Evolutionary conservation across 768 basidiomycete species (phyloP), one percentile per base, ranked within the genome.

Genomic region (Mycena pura): DNA sequence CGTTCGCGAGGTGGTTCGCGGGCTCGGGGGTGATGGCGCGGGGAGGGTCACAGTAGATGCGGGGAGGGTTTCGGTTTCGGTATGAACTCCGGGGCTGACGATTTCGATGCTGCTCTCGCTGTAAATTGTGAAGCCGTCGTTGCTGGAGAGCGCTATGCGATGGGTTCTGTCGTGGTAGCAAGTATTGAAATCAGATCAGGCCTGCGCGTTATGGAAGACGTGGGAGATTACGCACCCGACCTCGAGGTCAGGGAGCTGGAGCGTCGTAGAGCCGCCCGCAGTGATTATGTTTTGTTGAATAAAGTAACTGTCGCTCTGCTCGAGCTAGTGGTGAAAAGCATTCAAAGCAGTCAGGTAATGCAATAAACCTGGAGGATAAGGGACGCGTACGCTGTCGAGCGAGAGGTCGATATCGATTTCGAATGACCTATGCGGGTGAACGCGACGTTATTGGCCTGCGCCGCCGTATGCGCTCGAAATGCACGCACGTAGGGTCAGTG

Each of bases 121-220:
- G 24, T 25, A 44, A 44, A 54, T 25, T 3, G 11, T 7, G 40
- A 54, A 54, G 13, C 54, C 34, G 22, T 46, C 54, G 24, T 2
- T 46, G 27, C 24, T 19, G 7, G 54, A 27, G 40, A 56, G 46
- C n/a, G 44, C 54, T 46, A 56, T 56, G 13, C 54, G 54, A 34
- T 56, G 52, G 15, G 28, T 44, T 44, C 54, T 45, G 44, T 46
- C 32, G 29, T 36, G 43, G 50, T 46, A 28, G n/a, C 43, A 19
- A 39, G 27, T n/a, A 10, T 28, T n/a, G n/a, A n/a, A n/a, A n/a
- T n/a, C n/a, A n/a, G n/a, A n/a, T n/a, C n/a, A n/a, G n/a, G n/a
- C n/a, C n/a, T n/a, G n/a, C n/a, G n/a, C n/a, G 13, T 19, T 10
- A 46, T 41, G 2, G 27, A 39, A 36, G 19, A 19, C 15, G 34